Base-by-base conservation (phyloP, 1,284 basidiomycete genomes). In the Naganishia liquefaciens region DNA sequence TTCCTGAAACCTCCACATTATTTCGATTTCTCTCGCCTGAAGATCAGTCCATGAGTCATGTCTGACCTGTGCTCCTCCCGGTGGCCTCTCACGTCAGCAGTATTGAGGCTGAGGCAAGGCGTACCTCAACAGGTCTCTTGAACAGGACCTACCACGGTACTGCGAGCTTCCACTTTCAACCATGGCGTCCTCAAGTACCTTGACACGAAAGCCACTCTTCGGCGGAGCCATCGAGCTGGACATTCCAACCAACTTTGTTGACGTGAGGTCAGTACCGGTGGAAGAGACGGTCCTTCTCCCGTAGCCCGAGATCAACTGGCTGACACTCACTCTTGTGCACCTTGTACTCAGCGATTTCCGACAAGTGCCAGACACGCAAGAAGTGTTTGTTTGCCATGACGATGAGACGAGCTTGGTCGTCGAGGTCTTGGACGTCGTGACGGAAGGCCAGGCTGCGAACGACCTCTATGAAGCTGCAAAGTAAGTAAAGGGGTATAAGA, bases 311-410 rank as follows among this genome's bases (percentile, higher is more conserved):
- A 37, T 40, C 62, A 19, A 15, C 44, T 4, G 7, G 61, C 40
- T 54, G 53, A 9, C 39, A 1, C 39, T 15, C 13, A 51, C 40
- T 28, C 39, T 7, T 28, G 5, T 53, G 25, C 64, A 60, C 46
- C 58, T 47, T 47, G 66, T 23, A 49, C 49, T 46, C 76, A 97
- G 94, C 67, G 84, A 88, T 69, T 69, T 96, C 2, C 91, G 95
- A 66, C 92, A 98, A 80, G 84, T 99, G 13, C 95, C 96, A n/a
- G 90, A 99, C 76, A 93, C 86, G 15, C 95, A 99, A 78, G 96
- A 99, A 76, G 94, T 98, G 50, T 90, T 93, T 76, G 78, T 98
- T 44, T 87, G 87, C 55, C 83, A 84, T 2, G 78, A 86, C 57
- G 87, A 86, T 6, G 83, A 85, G 67, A 81, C 88, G 69, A 92